Percentiles rank a stretch among this genome's conserved stretches.
phyloP scores from a whole-genome alignment of 1,139 yeast genomes.

The Magnusiomyces magnusii region DNA sequence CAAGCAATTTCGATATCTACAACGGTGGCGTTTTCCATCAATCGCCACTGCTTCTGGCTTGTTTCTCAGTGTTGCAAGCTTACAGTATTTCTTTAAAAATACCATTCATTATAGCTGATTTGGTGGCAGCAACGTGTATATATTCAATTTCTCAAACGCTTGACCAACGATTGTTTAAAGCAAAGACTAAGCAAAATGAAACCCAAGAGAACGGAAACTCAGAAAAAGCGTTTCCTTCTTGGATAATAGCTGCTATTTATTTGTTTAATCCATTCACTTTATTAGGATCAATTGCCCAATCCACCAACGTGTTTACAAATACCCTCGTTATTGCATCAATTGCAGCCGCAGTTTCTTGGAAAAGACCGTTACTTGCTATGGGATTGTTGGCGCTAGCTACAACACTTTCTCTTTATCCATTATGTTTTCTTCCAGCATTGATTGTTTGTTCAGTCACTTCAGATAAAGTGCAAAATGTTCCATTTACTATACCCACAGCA shows the following conservation, averaged over 20 bases:
- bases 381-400: constrained; percentile 54
- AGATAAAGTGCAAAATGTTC: constrained; percentile 34
- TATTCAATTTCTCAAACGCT: constrained; percentile 37
- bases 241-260: constrained; percentile 45
- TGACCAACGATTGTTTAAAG: constrained; percentile 15
- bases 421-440: constrained; percentile 33
- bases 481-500: background rate
- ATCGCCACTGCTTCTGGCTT: constrained; percentile 57
- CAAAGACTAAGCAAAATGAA: background rate
- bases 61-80: constrained; percentile 38
- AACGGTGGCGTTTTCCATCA: constrained; percentile 85
- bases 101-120: constrained; percentile 39
- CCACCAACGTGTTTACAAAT: constrained; percentile 57
- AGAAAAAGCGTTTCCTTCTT: constrained; percentile 21
- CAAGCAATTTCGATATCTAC: constrained; percentile 59
- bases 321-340: constrained; percentile 48
- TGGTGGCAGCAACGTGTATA: constrained; percentile 38
- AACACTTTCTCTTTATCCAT: constrained; percentile 56
- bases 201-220: too few species aligned
- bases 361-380: constrained; percentile 42
- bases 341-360: constrained; percentile 37
- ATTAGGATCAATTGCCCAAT: constrained; percentile 59
- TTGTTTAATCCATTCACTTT: constrained; percentile 74
- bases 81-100: constrained; percentile 24
- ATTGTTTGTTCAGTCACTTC: constrained; percentile 11